phyloP scores from a whole-genome alignment of 169 alveolate genomes.

The Plasmodium gallinaceum region DNA sequence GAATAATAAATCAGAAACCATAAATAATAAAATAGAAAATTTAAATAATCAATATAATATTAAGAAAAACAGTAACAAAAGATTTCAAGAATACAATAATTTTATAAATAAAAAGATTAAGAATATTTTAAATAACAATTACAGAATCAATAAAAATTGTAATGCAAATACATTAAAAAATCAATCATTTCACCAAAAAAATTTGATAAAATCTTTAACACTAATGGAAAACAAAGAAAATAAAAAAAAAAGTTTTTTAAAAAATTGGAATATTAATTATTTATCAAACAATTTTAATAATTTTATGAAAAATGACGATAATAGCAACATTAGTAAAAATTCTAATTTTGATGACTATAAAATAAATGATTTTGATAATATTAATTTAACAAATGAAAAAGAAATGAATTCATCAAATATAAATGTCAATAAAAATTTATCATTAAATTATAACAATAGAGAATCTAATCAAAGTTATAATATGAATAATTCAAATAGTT shows the following conservation, averaged over 20 bases:
- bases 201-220: constrained; percentile 14
- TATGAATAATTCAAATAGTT: background rate
- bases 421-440: background rate
- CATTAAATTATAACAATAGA: background rate
- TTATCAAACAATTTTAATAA: constrained; percentile 54
- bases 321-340: background rate
- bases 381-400: background rate
- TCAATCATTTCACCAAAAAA: constrained; percentile 1
- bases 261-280: constrained; percentile 70
- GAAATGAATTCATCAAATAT: background rate
- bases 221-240: constrained; percentile 60
- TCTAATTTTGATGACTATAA: background rate
- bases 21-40: constrained; percentile 15
- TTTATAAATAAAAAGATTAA: constrained; percentile 24
- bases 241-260: constrained; percentile 46
- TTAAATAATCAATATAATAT: constrained; percentile 27
- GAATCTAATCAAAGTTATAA: background rate
- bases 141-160: constrained; percentile 16
- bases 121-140: background rate
- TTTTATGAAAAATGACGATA: constrained; percentile 34
- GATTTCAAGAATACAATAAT: constrained; percentile 10
- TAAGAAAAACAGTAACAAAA: constrained; percentile 17
- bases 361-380: background rate
- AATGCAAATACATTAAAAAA: constrained; percentile 44
- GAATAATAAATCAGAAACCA: constrained; percentile 33